Evolutionary conservation across 106 monocot species (phyloP), one percentile per base, ranked within the genome.

Genomic region (Acanthochlamys bracteata): DNA sequence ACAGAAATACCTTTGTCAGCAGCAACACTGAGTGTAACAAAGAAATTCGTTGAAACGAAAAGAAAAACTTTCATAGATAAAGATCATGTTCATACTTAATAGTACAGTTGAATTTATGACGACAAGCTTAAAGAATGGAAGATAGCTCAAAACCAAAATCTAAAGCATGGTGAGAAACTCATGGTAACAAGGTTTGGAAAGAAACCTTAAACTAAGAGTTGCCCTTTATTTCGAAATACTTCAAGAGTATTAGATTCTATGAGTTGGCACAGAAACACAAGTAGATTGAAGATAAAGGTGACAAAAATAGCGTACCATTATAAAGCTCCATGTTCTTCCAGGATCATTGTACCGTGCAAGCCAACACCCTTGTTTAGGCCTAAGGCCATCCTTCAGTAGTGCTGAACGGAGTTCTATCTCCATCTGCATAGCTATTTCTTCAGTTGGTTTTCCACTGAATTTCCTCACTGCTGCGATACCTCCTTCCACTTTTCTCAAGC

Each of bases 291-390:
- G 16, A 55, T 55, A 55, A 55, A 20, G 20, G 55, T 20, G 20
- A 20, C 20, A 20, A 21, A 55, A 55, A 55, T 22, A 2, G 16
- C 16, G 6, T 88, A 91, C 96, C 96, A 98, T 91, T 42, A 98
- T 61, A 68, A 88, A 98, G 69, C 77, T 80, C 76, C 78, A 74
- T 39, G 96, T 98, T 27, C 79, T 49, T 22, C 77, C 74, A 68
- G 96, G 96, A 71, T 98, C 96, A 66, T 98, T 98, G 69, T 91
- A 98, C 21, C 88, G 88, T 42, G 91, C 96, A 64, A 91, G 83
- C 72, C 83, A 55, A 63, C 91, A 98, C 23, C 91, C 91, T 20
- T 81, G 45, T 45, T 65, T 60, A 52, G 91, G 79, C 12, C 74
- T 80, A 24, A 91, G 76, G 60, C 79, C 83, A 69, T 80, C 83